phyloP scores from a whole-genome alignment of 306 rosid genomes.

The Erythrophleum fordii region DNA sequence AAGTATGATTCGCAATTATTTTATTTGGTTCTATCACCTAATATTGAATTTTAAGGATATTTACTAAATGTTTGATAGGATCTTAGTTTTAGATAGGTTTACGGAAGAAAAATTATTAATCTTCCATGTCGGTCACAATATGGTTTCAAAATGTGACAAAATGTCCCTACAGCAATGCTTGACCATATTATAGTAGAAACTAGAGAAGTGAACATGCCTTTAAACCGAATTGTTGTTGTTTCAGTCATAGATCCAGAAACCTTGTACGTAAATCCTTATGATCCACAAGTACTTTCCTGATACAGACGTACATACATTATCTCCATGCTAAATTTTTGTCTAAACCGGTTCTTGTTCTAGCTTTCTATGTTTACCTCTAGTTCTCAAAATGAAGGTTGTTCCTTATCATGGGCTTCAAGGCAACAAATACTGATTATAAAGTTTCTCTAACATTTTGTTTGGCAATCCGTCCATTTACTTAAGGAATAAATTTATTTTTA shows the following conservation, averaged over 20 bases:
- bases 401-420: background rate
- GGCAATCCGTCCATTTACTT: background rate
- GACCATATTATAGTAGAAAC: slow-evolving; percentile 91
- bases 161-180: slow-evolving; percentile 78
- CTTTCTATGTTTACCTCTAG: background rate
- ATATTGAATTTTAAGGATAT: too few relatives aligned
- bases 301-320: background rate
- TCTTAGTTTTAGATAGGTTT: too few relatives aligned
- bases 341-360: background rate
- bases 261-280: slow-evolving; percentile 84
- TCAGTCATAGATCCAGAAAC: slow-evolving; percentile 85
- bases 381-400: background rate
- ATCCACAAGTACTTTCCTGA: slow-evolving; percentile 63
- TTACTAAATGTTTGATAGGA: too few relatives aligned
- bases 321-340: background rate
- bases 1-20: too few relatives aligned
- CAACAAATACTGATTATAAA: background rate
- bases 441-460: background rate
- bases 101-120: too few relatives aligned
- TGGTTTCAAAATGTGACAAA: too few relatives aligned
- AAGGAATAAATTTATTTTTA: slow-evolving; percentile 14
- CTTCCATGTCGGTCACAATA: too few relatives aligned
- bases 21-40: too few relatives aligned
- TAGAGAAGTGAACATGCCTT: slow-evolving; percentile 79
- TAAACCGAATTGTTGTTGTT: slow-evolving; percentile 84